Evolutionary conservation across 2,329 filamentous ascomycete genomes (phyloP), one percentile per base, ranked within the genome.

Genomic region (Juglanconis juglandina): DNA sequence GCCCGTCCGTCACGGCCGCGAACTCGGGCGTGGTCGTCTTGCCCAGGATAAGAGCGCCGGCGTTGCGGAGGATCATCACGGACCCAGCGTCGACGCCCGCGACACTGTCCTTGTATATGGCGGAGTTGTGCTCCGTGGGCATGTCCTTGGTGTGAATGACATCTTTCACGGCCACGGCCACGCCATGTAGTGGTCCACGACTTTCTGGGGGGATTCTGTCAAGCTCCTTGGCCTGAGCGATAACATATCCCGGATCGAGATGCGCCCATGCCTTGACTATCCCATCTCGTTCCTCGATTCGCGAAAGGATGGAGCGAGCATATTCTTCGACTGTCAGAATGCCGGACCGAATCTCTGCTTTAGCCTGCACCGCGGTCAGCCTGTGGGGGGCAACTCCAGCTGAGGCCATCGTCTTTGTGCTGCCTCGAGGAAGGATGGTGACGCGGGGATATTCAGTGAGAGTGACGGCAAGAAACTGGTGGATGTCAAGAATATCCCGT

Each of bases 11-110:
- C 0, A 79, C 84, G 2, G 82, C 80, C 0, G 86, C 84, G 65
- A 89, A 88, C 66, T 89, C 85, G 0, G 87, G 87, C 0, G 86
- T 89, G 0, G 80, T 83, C 1, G 82, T 84, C 66, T 86, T 83
- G 32, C 79, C 76, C 9, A 87, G 72, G n/a, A 88, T 78, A 10
- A 87, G 70, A 2, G 82, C 84, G 1, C 85, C 84, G 2, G 81
- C 79, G 7, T 78, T 70, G 2, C 85, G 77, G 3, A 88, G 73
- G 4, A 81, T 77, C 3, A 75, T 75, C 34, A 87, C 72, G 5
- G 76, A 77, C 0, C 75, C 79, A 1, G 84, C 82, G 66, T 87
- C 85, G 5, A 84, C 66, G 17, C 75, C 71, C 2, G 75, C 73
- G 1, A 77, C 74, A 60, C 79, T 70, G 2, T 72, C 71, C 32